A percentile compares a stretch with the other conserved stretches of the same genome.
These are phyloP conservation scores for Parachaetomium inaequale DNA, from an alignment of 495 filamentous ascomycete species.

Conservation along the genomic window DNA sequence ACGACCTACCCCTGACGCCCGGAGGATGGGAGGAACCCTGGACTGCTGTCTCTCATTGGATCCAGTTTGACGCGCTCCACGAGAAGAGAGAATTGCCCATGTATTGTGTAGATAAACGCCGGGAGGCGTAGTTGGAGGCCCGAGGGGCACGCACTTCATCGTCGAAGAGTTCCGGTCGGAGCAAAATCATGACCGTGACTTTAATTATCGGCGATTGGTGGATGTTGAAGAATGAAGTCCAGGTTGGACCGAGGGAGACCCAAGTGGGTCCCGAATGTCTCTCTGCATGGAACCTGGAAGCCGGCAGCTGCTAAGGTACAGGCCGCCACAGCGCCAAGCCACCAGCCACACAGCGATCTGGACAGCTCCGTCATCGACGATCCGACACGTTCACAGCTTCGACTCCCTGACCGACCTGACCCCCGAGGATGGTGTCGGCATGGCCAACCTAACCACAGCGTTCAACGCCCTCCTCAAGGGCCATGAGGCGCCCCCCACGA, in stretches of 20 bases:
- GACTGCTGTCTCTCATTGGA: not conserved
- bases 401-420: too few species aligned
- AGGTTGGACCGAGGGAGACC: not conserved
- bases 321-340: too few species aligned
- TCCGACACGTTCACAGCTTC: conserved; percentile 10
- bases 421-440: conserved; percentile 26
- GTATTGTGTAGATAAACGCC: not conserved
- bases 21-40: not conserved
- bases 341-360: conserved; percentile 1
- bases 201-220: not conserved
- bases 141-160: too few species aligned
- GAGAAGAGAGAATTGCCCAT: not conserved
- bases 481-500: conserved; percentile 46
- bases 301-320: too few species aligned
- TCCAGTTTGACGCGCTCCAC: not conserved
- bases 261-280: not conserved
- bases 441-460: conserved; percentile 68
- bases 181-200: not conserved
- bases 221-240: not conserved
- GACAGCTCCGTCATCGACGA: conserved; percentile 8
- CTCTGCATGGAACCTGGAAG: too few species aligned
- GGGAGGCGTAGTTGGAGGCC: not conserved
- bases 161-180: too few species aligned
- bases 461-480: conserved; percentile 65
- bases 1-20: not conserved